A percentile compares a stretch with the other conserved stretches of the same genome.
These are phyloP conservation scores for Gentiana straminea DNA, from an alignment of 257 asterid genomes.

Conservation along the genomic window DNA sequence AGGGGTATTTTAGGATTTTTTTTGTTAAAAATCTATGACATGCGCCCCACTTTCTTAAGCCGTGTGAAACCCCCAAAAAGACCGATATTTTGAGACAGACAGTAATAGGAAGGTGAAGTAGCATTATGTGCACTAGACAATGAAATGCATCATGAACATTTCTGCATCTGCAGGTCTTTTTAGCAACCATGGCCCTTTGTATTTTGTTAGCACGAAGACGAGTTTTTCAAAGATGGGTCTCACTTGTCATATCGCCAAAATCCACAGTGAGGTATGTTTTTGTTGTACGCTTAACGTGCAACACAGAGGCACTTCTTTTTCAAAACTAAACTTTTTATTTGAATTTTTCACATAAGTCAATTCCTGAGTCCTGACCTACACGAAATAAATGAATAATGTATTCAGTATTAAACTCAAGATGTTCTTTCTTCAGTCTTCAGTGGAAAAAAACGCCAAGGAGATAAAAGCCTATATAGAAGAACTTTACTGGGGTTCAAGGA, in stretches of 20 bases:
- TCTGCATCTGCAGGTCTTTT: constrained; percentile 29
- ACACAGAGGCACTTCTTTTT: background rate
- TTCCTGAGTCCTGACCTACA: too few relatives aligned
- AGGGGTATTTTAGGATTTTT: too few relatives aligned
- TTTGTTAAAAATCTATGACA: too few relatives aligned
- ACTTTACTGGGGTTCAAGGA: constrained; percentile 80
- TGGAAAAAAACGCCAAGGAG: constrained; percentile 86
- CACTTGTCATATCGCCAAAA: constrained; percentile 72
- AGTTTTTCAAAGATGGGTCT: constrained; percentile 89
- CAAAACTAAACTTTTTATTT: too few relatives aligned
- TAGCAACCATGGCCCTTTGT: constrained; percentile 57
- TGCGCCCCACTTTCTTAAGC: too few relatives aligned
- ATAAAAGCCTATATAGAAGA: constrained; percentile 85
- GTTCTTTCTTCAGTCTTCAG: constrained; percentile 52
- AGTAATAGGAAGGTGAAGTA: too few relatives aligned
- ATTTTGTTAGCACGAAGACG: constrained; percentile 66
- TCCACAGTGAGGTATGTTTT: constrained; percentile 38
- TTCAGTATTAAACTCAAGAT: constrained; percentile 11
- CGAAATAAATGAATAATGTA: too few relatives aligned
- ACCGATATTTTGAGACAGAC: too few relatives aligned
- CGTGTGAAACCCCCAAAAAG: too few relatives aligned
- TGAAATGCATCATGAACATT: background rate
- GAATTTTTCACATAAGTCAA: too few relatives aligned
- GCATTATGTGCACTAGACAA: too few relatives aligned
- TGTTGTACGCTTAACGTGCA: background rate